Conservation (phyloP, 2,329 filamentous ascomycete species). For the Xylariomycetidae sp. region DNA sequence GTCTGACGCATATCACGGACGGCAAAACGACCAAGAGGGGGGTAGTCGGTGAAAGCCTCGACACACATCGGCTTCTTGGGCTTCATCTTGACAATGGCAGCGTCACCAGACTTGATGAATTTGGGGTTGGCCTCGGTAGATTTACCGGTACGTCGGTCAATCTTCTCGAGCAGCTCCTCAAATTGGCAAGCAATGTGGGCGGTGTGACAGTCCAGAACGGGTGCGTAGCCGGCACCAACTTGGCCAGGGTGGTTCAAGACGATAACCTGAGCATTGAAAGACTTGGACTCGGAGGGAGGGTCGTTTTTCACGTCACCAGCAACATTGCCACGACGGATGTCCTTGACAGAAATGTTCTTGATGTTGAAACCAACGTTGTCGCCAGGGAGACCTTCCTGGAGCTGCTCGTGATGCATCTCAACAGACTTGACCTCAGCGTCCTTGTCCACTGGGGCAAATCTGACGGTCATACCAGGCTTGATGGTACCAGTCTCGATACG, state of each 20-base stretch:
- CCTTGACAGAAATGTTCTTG: slow-evolving; percentile 99
- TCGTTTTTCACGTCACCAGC: slow-evolving; percentile 99
- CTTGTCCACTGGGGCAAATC: slow-evolving; percentile 96
- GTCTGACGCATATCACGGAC: slow-evolving; percentile 97
- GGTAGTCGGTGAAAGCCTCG: slow-evolving; percentile 99
- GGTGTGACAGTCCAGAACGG: slow-evolving; percentile 99
- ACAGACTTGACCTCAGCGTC: slow-evolving; percentile 99
- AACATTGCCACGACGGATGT: slow-evolving; percentile 99
- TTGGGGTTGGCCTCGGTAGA: slow-evolving; percentile 86
- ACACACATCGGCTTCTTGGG: slow-evolving; percentile 99
- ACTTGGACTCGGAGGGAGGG: slow-evolving; percentile 80
- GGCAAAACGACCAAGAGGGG: slow-evolving; percentile 98
- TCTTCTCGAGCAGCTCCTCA: slow-evolving; percentile 98
- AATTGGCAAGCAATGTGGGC: slow-evolving; percentile 99
- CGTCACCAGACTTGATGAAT: slow-evolving; percentile 99
- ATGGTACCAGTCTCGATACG: slow-evolving; percentile 99
- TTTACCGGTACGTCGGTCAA: slow-evolving; percentile 99
- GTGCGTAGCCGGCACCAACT: slow-evolving; percentile 98
- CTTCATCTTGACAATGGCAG: slow-evolving; percentile 99
- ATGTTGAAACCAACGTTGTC: slow-evolving; percentile 99
- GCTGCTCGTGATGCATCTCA: slow-evolving; percentile 99
- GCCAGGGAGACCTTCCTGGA: slow-evolving; percentile 88
- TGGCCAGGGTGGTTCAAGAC: slow-evolving; percentile 99
- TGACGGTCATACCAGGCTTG: slow-evolving; percentile 89
- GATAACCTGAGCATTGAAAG: slow-evolving; percentile 99